Evolutionary conservation across 2,329 filamentous ascomycete species (phyloP).

Genomic region (Berkeleyomyces basicola): DNA sequence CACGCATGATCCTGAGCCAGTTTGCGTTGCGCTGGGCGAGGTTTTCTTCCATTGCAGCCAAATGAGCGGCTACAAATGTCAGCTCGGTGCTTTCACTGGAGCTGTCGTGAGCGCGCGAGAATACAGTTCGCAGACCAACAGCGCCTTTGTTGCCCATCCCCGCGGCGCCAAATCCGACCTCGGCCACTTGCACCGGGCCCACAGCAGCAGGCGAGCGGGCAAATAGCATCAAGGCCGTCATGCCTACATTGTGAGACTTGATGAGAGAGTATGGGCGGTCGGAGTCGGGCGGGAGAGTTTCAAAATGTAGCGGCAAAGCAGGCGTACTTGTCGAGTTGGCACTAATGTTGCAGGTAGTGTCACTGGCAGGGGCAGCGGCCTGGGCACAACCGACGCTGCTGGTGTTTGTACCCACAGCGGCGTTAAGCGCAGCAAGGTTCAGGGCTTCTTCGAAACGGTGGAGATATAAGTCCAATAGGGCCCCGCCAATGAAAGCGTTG

Average conservation of each 20-base stretch:
- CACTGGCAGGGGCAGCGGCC: constrained; percentile 1
- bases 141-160: constrained; percentile 96
- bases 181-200: constrained; percentile 53
- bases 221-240: constrained; percentile 82
- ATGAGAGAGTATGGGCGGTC: constrained; percentile 49
- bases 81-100: constrained; percentile 38
- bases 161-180: constrained; percentile 67
- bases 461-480: constrained; percentile 62
- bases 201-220: constrained; percentile 47
- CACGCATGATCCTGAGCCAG: constrained; percentile 70
- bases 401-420: neutral
- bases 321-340: neutral
- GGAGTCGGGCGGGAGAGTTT: constrained; percentile 11
- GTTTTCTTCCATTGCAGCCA: constrained; percentile 75
- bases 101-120: constrained; percentile 24
- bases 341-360: neutral
- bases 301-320: constrained; percentile 13
- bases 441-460: constrained; percentile 54
- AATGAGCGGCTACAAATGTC: constrained; percentile 76
- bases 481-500: constrained; percentile 71
- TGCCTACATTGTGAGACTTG: constrained; percentile 58
- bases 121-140: constrained; percentile 57
- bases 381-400: constrained; percentile 17
- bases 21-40: constrained; percentile 64
- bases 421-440: constrained; percentile 43